Percentiles rank a stretch among this genome's conserved stretches.
phyloP scores from a whole-genome alignment of 2,329 filamentous ascomycete species.

The Mycogone perniciosa region DNA sequence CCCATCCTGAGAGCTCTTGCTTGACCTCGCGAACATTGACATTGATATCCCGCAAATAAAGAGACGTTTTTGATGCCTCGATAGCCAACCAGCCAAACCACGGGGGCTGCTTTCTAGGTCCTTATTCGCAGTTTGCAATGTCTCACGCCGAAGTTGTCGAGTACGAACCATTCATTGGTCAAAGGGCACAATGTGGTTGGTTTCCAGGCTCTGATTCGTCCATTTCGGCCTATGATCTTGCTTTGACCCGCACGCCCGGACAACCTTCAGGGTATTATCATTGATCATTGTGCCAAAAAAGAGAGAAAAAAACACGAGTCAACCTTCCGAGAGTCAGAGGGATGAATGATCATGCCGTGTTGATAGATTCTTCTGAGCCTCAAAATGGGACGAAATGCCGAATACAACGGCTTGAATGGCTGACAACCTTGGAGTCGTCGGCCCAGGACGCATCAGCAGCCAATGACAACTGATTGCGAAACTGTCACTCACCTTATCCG shows the following conservation, averaged over 20 bases:
- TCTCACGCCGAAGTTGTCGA: not conserved
- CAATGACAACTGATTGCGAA: not conserved
- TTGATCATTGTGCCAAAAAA: not conserved
- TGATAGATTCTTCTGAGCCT: not conserved
- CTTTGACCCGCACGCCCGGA: not conserved
- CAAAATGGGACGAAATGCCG: no score
- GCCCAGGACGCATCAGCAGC: not conserved
- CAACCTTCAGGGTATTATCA: not conserved
- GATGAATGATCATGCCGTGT: not conserved
- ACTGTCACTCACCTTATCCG: not conserved
- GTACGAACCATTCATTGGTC: slow-evolving; percentile 11
- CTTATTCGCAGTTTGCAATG: slow-evolving; percentile 2
- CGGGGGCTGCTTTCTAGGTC: slow-evolving; percentile 5
- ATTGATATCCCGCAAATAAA: no score
- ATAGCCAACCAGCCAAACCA: slow-evolving; percentile 12
- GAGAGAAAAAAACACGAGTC: not conserved
- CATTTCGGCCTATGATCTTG: not conserved
- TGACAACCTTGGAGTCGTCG: no score
- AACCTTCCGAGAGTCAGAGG: not conserved
- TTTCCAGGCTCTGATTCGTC: slow-evolving; percentile 15
- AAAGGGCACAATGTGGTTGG: slow-evolving; percentile 16
- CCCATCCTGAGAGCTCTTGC: not conserved
- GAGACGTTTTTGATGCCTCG: not conserved
- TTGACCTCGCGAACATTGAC: not conserved
- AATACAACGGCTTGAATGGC: no score